Percentiles rank a stretch among this genome's conserved stretches.
These are phyloP conservation scores for Fusarium humuli DNA, from an alignment of 2,329 filamentous ascomycete species.

Conservation along the genomic window DNA sequence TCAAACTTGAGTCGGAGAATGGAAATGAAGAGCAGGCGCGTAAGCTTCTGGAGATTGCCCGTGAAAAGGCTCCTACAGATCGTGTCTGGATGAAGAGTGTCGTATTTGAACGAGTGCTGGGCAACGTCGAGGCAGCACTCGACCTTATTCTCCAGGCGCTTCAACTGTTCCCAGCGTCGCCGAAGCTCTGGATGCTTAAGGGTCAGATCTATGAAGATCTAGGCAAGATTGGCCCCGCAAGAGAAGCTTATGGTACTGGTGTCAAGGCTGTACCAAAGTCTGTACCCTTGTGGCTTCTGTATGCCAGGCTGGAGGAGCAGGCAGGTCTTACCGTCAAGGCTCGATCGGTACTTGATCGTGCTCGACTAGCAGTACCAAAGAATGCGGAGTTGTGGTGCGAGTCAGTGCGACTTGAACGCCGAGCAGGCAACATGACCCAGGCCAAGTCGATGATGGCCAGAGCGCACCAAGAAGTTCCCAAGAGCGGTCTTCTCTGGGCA, in stretches of 20 bases:
- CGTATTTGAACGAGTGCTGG: slow-evolving; percentile 88
- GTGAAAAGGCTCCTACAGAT: slow-evolving; percentile 91
- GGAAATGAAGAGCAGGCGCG: slow-evolving; percentile 84
- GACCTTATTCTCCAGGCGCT: slow-evolving; percentile 89
- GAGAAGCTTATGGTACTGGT: slow-evolving; percentile 89
- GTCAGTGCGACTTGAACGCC: slow-evolving; percentile 90
- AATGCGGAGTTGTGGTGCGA: slow-evolving; percentile 89
- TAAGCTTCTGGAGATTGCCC: slow-evolving; percentile 82
- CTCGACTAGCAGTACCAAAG: slow-evolving; percentile 87
- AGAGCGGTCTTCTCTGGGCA: slow-evolving; percentile 87
- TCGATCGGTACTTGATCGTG: slow-evolving; percentile 91
- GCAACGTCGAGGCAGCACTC: slow-evolving; percentile 82
- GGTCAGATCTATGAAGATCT: slow-evolving; percentile 94
- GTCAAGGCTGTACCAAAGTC: slow-evolving; percentile 88
- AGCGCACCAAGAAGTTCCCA: slow-evolving; percentile 90
- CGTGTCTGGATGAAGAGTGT: slow-evolving; percentile 98
- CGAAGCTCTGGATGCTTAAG: slow-evolving; percentile 99
- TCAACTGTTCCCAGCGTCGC: slow-evolving; percentile 83
- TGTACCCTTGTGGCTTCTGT: slow-evolving; percentile 89
- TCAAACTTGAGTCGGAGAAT: slow-evolving; percentile 95
- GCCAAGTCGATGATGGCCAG: slow-evolving; percentile 94
- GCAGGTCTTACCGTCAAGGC: slow-evolving; percentile 89
- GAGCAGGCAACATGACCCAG: slow-evolving; percentile 83
- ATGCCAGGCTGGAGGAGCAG: slow-evolving; percentile 87
- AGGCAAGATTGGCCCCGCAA: slow-evolving; percentile 82